Evolutionary conservation across 2,329 filamentous ascomycete genomes (phyloP).

Genomic region (Tricladium varicosporioides): DNA sequence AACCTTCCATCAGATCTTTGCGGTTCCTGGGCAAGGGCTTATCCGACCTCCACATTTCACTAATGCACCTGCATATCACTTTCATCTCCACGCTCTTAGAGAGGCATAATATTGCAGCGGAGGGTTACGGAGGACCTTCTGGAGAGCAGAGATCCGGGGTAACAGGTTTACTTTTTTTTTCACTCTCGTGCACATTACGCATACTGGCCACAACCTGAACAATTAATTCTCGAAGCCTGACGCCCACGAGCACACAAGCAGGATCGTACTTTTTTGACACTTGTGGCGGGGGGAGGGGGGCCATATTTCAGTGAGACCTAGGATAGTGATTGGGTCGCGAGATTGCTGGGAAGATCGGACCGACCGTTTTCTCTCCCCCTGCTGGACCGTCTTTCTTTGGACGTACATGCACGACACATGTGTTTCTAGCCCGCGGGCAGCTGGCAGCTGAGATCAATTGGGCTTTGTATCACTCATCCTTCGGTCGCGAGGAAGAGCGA

Average conservation of each 20-base stretch:
- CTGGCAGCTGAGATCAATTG: not conserved
- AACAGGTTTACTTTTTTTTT: constrained; percentile 7
- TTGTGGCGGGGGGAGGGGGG: too few relatives aligned
- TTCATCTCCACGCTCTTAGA: constrained; percentile 16
- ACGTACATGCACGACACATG: constrained; percentile 14
- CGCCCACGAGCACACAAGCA: constrained; percentile 7
- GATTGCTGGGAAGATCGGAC: constrained; percentile 26
- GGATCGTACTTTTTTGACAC: not conserved
- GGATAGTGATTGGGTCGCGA: constrained; percentile 2
- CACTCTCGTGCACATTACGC: not conserved
- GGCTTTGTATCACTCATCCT: constrained; percentile 5
- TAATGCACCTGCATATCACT: constrained; percentile 19
- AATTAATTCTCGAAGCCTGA: constrained; percentile 1
- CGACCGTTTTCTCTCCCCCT: constrained; percentile 4
- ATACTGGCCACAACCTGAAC: not conserved
- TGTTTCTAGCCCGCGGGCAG: constrained; percentile 2
- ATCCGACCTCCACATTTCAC: constrained; percentile 19
- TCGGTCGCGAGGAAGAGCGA: constrained; percentile 10
- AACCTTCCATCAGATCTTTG: constrained; percentile 25
- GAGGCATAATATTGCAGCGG: constrained; percentile 12
- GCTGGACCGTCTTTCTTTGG: not conserved
- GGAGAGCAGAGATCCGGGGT: constrained; percentile 13
- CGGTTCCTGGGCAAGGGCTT: constrained; percentile 21
- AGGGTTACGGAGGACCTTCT: constrained; percentile 5
- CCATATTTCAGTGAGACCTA: not conserved